These are phyloP conservation scores for Melastoma malabathricum DNA, from an alignment of 345 rosid species.

Conservation along the genomic window DNA sequence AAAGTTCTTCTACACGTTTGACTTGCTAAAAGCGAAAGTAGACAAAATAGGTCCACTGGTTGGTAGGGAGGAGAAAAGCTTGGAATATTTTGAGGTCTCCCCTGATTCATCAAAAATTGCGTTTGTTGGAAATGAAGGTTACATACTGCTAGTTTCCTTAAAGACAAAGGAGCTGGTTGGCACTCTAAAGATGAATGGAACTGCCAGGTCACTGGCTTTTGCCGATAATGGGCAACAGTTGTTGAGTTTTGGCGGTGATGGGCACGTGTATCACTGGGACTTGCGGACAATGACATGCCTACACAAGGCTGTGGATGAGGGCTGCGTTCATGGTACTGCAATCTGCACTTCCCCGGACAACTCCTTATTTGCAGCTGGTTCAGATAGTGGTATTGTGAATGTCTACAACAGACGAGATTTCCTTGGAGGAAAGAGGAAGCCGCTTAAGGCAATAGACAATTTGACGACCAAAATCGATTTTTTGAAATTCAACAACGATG, in stretches of 20 bases:
- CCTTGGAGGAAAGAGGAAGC: slow-evolving; percentile 72
- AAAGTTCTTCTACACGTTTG: slow-evolving; percentile 82
- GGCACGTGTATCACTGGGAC: slow-evolving; percentile 87
- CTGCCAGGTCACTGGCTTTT: slow-evolving; percentile 64
- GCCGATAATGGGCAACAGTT: slow-evolving; percentile 52
- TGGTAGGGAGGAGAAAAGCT: slow-evolving; percentile 95
- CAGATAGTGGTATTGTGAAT: slow-evolving; percentile 79
- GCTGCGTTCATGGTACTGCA: slow-evolving; percentile 63
- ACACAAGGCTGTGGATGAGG: slow-evolving; percentile 76
- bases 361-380: slow-evolving; percentile 68
- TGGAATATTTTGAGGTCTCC: slow-evolving; percentile 79
- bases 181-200: slow-evolving; percentile 87
- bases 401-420: slow-evolving; percentile 67
- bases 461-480: slow-evolving; percentile 66
- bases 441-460: slow-evolving; percentile 65
- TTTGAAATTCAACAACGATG: slow-evolving; percentile 69
- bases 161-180: slow-evolving; percentile 77
- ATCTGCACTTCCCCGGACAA: slow-evolving; percentile 51
- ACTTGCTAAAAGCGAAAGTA: slow-evolving; percentile 61
- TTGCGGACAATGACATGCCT: slow-evolving; percentile 70
- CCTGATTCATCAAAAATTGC: slow-evolving; percentile 73
- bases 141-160: slow-evolving; percentile 64
- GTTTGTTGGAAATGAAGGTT: slow-evolving; percentile 80
- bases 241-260: slow-evolving; percentile 83
- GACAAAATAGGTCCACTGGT: slow-evolving; percentile 81